A percentile compares a stretch with the other conserved stretches of the same genome.
These are phyloP conservation scores for Nothophytophthora sp. DNA, from an alignment of 352 stramenopile genomes.

Conservation along the genomic window DNA sequence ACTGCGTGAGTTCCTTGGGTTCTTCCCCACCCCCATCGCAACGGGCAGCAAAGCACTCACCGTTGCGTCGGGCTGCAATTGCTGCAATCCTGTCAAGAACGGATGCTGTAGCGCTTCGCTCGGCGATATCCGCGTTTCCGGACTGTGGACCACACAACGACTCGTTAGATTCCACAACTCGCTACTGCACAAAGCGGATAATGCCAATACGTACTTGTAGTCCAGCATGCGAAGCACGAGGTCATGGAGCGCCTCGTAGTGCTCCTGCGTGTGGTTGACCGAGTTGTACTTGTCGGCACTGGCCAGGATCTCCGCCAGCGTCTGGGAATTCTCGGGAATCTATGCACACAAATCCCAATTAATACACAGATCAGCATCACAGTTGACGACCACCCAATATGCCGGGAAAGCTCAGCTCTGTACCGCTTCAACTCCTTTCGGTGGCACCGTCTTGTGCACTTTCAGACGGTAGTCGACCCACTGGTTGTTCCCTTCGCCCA, in stretches of 20 bases:
- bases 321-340: constrained; percentile 42
- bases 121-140: constrained; percentile 90
- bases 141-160: constrained; percentile 34
- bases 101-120: constrained; percentile 93
- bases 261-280: constrained; percentile 68
- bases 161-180: not conserved
- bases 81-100: constrained; percentile 77
- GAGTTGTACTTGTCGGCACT: constrained; percentile 42
- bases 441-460: constrained; percentile 47
- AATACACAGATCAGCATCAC: constrained; percentile 10
- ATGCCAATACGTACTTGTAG: constrained; percentile 83
- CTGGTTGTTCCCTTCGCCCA: constrained; percentile 55
- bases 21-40: not conserved
- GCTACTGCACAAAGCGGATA: not conserved
- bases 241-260: constrained; percentile 95
- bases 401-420: constrained; percentile 9
- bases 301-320: constrained; percentile 61
- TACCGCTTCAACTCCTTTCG: constrained; percentile 34
- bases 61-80: constrained; percentile 38
- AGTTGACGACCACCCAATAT: no score
- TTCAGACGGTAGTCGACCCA: constrained; percentile 70
- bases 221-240: constrained; percentile 95
- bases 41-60: constrained; percentile 17
- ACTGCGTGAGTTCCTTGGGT: not conserved
- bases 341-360: constrained; percentile 8